These are phyloP conservation scores for Wickerhamiella galacta DNA, from an alignment of 805 yeast species.

Conservation along the genomic window DNA sequence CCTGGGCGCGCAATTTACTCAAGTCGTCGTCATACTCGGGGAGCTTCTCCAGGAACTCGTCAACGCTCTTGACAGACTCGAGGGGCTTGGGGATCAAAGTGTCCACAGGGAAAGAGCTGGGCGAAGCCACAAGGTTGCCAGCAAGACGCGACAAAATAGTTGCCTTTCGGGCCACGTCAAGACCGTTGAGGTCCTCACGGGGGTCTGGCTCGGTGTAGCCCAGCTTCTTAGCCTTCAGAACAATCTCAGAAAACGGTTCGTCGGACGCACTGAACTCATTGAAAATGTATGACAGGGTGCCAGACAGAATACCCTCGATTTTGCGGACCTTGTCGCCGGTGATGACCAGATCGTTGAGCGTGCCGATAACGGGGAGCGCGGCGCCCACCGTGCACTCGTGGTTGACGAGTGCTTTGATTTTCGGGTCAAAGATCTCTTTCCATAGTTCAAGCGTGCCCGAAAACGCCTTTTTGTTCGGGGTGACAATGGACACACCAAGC, in stretches of 20 bases:
- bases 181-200: slow-evolving; percentile 94
- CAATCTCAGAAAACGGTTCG: slow-evolving; percentile 77
- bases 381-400: slow-evolving; percentile 99
- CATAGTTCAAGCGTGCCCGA: slow-evolving; percentile 60
- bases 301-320: slow-evolving; percentile 93
- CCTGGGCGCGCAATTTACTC: slow-evolving; percentile 60
- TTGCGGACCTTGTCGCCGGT: slow-evolving; percentile 88
- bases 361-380: slow-evolving; percentile 84
- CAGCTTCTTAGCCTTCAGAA: slow-evolving; percentile 66
- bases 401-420: slow-evolving; percentile 63
- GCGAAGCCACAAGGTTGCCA: slow-evolving; percentile 70
- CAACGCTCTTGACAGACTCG: slow-evolving; percentile 42
- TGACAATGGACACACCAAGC: slow-evolving; percentile 80
- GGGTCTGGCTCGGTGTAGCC: slow-evolving; percentile 99
- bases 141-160: slow-evolving; percentile 89
- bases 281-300: slow-evolving; percentile 88
- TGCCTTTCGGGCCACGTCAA: slow-evolving; percentile 97
- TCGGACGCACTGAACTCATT: slow-evolving; percentile 63
- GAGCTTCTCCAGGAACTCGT: slow-evolving; percentile 62
- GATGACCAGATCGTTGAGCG: slow-evolving; percentile 69
- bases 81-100: slow-evolving; percentile 80
- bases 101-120: slow-evolving; percentile 85
- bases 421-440: slow-evolving; percentile 48
- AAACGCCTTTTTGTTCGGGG: slow-evolving; percentile 97
- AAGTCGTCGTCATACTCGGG: slow-evolving; percentile 73